phyloP scores from a whole-genome alignment of 768 basidiomycete species.

The Lentinula lateritia region DNA sequence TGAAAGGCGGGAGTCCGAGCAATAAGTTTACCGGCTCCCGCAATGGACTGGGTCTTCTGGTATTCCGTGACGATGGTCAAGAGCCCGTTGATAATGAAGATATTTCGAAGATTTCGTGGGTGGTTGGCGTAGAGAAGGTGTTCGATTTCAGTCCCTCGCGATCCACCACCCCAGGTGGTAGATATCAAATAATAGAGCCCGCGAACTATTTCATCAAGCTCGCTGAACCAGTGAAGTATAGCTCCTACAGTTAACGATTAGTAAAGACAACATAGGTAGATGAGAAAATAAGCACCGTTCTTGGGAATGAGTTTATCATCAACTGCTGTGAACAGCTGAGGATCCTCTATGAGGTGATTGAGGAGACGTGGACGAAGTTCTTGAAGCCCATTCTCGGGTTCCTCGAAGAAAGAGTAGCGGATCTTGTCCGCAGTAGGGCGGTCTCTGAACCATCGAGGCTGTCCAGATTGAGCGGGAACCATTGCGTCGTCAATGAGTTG shows the following conservation, averaged over 20 bases:
- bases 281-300: no score
- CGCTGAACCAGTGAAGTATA: not conserved
- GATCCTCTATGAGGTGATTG: not conserved
- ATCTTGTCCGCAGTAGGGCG: no score
- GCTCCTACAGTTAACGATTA: not conserved
- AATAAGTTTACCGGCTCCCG: conserved; percentile 1
- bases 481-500: not conserved
- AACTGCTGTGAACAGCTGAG: not conserved
- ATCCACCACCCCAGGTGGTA: conserved; percentile 11
- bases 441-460: conserved; percentile 1
- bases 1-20: not conserved
- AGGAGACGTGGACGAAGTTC: not conserved
- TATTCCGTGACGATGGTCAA: conserved; percentile 8
- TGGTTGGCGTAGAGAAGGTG: conserved; percentile 9
- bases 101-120: not conserved
- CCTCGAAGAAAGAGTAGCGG: not conserved
- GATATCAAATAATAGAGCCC: conserved; percentile 10
- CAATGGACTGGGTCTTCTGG: conserved; percentile 11
- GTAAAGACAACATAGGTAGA: no score
- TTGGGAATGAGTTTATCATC: not conserved
- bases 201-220: conserved; percentile 8
- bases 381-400: not conserved
- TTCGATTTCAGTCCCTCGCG: conserved; percentile 10
- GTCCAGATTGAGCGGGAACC: not conserved
- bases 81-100: conserved; percentile 11